phyloP scores from a whole-genome alignment of 2,329 filamentous ascomycete species.

The Byssoonygena ceratinophila region DNA sequence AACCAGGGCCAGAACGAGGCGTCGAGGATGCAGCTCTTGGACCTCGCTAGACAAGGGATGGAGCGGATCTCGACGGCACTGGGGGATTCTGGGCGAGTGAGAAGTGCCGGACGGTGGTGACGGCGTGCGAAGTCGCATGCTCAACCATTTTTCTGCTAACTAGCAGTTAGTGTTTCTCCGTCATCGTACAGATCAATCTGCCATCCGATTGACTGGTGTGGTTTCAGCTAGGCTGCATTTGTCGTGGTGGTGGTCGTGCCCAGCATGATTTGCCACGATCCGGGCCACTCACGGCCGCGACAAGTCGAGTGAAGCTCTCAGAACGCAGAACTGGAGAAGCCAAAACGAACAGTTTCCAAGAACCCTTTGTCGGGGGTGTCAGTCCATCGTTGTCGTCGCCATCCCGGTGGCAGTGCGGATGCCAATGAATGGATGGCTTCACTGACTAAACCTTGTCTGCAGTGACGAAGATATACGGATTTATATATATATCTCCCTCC shows the following conservation, averaged over 20 bases:
- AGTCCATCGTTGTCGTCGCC: background rate
- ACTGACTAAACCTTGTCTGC: constrained; percentile 3
- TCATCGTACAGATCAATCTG: background rate
- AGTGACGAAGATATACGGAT: background rate
- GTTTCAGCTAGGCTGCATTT: background rate
- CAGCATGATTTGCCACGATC: background rate
- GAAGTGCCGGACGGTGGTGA: background rate
- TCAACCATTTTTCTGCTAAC: background rate
- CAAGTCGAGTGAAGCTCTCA: background rate
- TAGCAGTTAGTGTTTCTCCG: background rate
- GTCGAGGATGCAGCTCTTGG: too few species aligned
- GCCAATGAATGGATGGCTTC: background rate
- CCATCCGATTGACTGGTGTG: constrained; percentile 5
- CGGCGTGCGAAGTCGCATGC: constrained; percentile 5
- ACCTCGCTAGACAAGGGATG: background rate
- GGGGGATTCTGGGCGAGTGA: background rate
- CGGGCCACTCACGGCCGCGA: constrained; percentile 2
- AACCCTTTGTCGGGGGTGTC: constrained; percentile 2
- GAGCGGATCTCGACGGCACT: background rate
- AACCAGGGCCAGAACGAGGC: background rate
- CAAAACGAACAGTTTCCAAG: background rate
- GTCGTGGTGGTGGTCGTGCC: constrained; percentile 1
- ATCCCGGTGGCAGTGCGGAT: constrained; percentile 1
- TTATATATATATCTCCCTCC: constrained; percentile 4
- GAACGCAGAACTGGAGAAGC: background rate